These are phyloP conservation scores for Leccinellum rugosiceps DNA, from an alignment of 768 basidiomycete genomes.

Conservation along the genomic window DNA sequence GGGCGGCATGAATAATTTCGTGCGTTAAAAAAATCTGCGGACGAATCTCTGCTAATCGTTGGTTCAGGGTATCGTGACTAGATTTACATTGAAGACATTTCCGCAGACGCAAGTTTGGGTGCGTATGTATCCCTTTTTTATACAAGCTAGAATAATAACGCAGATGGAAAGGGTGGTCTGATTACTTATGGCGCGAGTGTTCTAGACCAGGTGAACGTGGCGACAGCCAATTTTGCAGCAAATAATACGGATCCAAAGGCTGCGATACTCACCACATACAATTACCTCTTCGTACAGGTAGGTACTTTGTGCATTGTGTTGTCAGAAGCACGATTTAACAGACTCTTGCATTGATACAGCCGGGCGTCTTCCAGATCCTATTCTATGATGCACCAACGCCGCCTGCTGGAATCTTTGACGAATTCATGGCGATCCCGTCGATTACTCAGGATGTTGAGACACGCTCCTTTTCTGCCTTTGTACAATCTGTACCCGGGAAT, in stretches of 20 bases:
- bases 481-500: slow-evolving; percentile 1
- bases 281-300: slow-evolving; percentile 13
- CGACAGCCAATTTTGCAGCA: slow-evolving; percentile 21
- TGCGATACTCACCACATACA: slow-evolving; percentile 43
- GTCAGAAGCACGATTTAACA: not conserved
- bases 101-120: slow-evolving; percentile 63
- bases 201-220: slow-evolving; percentile 13
- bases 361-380: slow-evolving; percentile 30
- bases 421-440: slow-evolving; percentile 22
- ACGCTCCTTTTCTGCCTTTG: slow-evolving; percentile 14
- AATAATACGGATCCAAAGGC: slow-evolving; percentile 23
- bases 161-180: slow-evolving; percentile 45
- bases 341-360: not conserved
- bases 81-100: slow-evolving; percentile 50
- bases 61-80: slow-evolving; percentile 54
- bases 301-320: too few relatives aligned
- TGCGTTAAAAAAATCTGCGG: slow-evolving; percentile 7
- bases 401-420: slow-evolving; percentile 20
- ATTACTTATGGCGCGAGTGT: slow-evolving; percentile 28
- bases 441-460: slow-evolving; percentile 6
- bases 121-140: slow-evolving; percentile 12
- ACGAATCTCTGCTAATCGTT: not conserved
- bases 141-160: not conserved
- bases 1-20: slow-evolving; percentile 66
- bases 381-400: slow-evolving; percentile 51